Evolutionary conservation across 345 rosid species (phyloP).

Genomic region (Eucalyptus pauciflora): DNA sequence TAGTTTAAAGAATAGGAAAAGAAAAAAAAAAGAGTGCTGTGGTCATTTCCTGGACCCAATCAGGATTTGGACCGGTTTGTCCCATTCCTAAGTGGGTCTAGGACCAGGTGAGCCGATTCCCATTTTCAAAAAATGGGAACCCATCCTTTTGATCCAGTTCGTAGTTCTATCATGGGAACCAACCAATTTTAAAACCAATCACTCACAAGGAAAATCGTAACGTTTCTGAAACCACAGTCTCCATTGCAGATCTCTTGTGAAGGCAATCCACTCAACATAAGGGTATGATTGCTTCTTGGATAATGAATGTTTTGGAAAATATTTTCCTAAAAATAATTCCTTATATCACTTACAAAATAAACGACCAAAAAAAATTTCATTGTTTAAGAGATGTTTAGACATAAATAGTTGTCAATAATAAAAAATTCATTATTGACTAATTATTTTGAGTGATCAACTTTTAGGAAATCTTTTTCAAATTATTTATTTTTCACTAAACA

Average conservation of each 20-base stretch:
- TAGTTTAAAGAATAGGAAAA: background rate
- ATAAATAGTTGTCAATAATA: background rate
- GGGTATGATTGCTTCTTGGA: fast-evolving
- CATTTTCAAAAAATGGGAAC: fast-evolving
- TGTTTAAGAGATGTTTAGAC: background rate
- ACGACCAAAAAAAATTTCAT: background rate
- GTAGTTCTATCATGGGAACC: too few species aligned
- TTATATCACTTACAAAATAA: background rate
- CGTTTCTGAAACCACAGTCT: too few species aligned
- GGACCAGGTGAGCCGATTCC: background rate
- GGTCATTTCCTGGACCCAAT: background rate
- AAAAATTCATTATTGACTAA: background rate
- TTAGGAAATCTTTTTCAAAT: fast-evolving
- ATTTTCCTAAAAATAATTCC: background rate
- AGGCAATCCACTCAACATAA: background rate
- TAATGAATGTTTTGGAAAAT: background rate
- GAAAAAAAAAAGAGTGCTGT: background rate
- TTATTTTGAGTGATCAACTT: background rate
- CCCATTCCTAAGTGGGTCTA: background rate
- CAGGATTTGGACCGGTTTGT: background rate
- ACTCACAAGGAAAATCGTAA: too few species aligned
- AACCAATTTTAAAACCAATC: fast-evolving
- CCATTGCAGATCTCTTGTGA: too few species aligned
- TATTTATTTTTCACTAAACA: background rate
- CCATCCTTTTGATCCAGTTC: fast-evolving